Evolutionary conservation across 2,329 filamentous ascomycete genomes (phyloP).

Genomic region (Neophaeococcomyces aloes): DNA sequence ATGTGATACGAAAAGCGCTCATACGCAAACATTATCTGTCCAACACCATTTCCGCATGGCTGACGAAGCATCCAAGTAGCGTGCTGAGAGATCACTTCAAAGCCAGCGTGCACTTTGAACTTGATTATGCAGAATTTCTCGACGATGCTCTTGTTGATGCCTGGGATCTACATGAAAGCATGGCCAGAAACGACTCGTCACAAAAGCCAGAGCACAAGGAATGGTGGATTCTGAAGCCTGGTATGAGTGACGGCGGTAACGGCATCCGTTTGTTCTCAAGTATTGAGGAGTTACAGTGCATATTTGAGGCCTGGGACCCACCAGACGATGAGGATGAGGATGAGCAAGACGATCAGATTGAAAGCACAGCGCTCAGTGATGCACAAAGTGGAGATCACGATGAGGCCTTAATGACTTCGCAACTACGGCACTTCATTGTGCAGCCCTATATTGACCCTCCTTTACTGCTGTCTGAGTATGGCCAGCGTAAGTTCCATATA

Average conservation of each 20-base stretch:
- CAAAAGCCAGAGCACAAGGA: slow-evolving; percentile 41
- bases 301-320: slow-evolving; percentile 87
- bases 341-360: slow-evolving; percentile 19
- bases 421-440: slow-evolving; percentile 89
- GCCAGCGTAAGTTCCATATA: slow-evolving; percentile 82
- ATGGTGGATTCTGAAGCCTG: slow-evolving; percentile 98
- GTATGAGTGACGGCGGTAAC: slow-evolving; percentile 93
- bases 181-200: slow-evolving; percentile 54
- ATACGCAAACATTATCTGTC: slow-evolving; percentile 93
- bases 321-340: slow-evolving; percentile 41
- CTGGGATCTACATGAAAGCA: slow-evolving; percentile 72
- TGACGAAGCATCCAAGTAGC: slow-evolving; percentile 67
- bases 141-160: slow-evolving; percentile 87
- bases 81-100: slow-evolving; percentile 61
- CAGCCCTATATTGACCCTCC: slow-evolving; percentile 92
- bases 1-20: slow-evolving; percentile 89
- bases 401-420: slow-evolving; percentile 60
- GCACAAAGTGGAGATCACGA: slow-evolving; percentile 25
- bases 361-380: not conserved
- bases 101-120: slow-evolving; percentile 73
- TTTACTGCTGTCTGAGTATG: slow-evolving; percentile 55
- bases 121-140: slow-evolving; percentile 93
- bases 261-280: slow-evolving; percentile 83
- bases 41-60: slow-evolving; percentile 73
- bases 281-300: slow-evolving; percentile 68